Evolutionary conservation across 2,329 filamentous ascomycete species (phyloP).

Genomic region (Scleromitrula shiraiana): DNA sequence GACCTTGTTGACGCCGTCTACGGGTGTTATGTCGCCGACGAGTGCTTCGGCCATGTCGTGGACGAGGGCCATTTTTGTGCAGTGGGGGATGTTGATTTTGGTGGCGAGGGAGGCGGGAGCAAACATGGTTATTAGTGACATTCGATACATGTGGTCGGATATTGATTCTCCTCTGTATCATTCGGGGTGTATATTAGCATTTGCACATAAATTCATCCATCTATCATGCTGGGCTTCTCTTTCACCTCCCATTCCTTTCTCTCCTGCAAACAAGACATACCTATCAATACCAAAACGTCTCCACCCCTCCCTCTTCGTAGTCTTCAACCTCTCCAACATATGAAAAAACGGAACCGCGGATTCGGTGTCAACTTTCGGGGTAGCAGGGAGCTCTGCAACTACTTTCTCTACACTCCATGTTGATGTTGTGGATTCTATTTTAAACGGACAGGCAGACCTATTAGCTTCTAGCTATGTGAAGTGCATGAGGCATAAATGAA

Average conservation of each 20-base stretch:
- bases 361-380: slow-evolving; percentile 49
- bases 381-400: slow-evolving; percentile 51
- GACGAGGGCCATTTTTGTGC: slow-evolving; percentile 90
- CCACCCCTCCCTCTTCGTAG: slow-evolving; percentile 94
- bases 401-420: slow-evolving; percentile 54
- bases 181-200: background rate
- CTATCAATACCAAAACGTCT: slow-evolving; percentile 69
- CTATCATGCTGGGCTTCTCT: no score
- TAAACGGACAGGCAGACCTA: background rate
- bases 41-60: slow-evolving; percentile 97
- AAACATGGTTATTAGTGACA: slow-evolving; percentile 93
- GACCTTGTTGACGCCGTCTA: slow-evolving; percentile 73
- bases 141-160: slow-evolving; percentile 98
- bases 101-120: slow-evolving; percentile 67
- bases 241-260: background rate
- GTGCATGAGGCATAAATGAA: background rate
- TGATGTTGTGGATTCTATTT: background rate
- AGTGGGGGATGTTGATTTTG: slow-evolving; percentile 68
- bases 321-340: slow-evolving; percentile 88
- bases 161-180: slow-evolving; percentile 71
- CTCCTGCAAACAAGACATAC: slow-evolving; percentile 31
- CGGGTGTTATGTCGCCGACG: slow-evolving; percentile 93
- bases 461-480: background rate
- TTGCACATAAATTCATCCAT: background rate
- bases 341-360: slow-evolving; percentile 92